phyloP scores from a whole-genome alignment of 2,329 filamentous ascomycete species.

The Capronia americana region DNA sequence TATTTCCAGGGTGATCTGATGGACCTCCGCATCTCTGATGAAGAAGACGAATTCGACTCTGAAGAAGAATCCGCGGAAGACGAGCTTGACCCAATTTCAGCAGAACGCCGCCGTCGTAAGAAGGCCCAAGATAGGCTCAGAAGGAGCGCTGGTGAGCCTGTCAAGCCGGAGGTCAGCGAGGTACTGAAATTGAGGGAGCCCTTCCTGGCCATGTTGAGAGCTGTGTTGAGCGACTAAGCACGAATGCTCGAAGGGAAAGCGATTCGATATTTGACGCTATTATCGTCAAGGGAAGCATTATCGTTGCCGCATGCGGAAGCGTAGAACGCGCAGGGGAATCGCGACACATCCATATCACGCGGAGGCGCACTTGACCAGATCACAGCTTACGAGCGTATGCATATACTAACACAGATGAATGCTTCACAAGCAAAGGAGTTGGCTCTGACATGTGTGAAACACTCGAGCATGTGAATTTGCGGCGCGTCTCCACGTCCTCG shows the following conservation, averaged over 20 bases:
- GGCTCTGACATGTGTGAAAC: not conserved
- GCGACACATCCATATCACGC: not conserved
- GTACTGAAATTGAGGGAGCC: conserved; percentile 79
- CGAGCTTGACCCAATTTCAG: conserved; percentile 83
- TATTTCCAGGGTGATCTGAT: conserved; percentile 70
- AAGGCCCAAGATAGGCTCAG: conserved; percentile 81
- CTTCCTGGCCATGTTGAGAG: conserved; percentile 81
- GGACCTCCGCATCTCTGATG: conserved; percentile 81
- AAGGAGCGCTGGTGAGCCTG: conserved; percentile 80
- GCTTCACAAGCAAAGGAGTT: not conserved
- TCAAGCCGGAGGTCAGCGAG: conserved; percentile 79
- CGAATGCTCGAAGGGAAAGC: not conserved
- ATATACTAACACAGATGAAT: not conserved
- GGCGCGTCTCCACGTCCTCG: not conserved
- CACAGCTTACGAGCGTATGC: not conserved
- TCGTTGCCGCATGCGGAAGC: not conserved
- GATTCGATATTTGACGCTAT: not conserved
- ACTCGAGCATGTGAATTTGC: not conserved
- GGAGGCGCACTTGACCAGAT: not conserved
- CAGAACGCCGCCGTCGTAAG: conserved; percentile 78
- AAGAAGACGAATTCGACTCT: conserved; percentile 66
- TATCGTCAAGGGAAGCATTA: not conserved
- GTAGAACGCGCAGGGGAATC: not conserved
- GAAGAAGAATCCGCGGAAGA: conserved; percentile 75
- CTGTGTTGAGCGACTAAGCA: conserved; percentile 77